Evolutionary conservation across 306 rosid genomes (phyloP), one percentile per base, ranked within the genome.

Genomic region (Corylus americana): DNA sequence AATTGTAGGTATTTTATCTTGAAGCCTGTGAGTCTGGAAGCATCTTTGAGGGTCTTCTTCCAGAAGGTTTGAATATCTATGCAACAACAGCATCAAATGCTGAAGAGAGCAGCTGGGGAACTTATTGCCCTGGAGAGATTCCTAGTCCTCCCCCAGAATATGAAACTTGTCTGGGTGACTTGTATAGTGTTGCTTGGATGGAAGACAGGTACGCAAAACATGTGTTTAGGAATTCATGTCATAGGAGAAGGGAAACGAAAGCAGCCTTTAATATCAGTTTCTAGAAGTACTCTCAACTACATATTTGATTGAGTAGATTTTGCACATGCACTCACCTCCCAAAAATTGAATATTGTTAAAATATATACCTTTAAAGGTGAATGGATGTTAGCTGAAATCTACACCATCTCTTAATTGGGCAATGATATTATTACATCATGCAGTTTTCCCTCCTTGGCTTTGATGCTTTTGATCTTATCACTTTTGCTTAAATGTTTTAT

Each of bases 11-110:
- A 67, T 92, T 94, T 86, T 94, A 94, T 87, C 92, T 94, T 2
- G 98, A 94, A 84, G 98, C 98, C 75, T 94, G 98, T 82, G 98
- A 94, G 81, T 94, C 98, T 25, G 96, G 97, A 86, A 94, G 98
- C 80, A 92, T 94, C 83, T 94, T 94, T 79, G 96, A 94, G 79
- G 98, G 97, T 55, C 88, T 94, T 90, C 98, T 96, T 77, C 94
- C 92, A 1, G 82, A 88, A 84, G 96, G 90, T 75, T 83, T 92
- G 78, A 90, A 92, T 85, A 90, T 94, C 73, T 94, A 90, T 87
- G 93, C 96, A 71, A 94, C 97, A 54, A 94, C 98, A 7, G 97
- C 98, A 37, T 48, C 98, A 57, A 94, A 92, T 80, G 94, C 97
- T 74, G 90, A 74, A 70, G 98, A 94, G 88, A 94, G 97, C 85